Percentiles rank a stretch among this genome's conserved stretches.
phyloP scores from a whole-genome alignment of 805 yeast genomes.

The Kuraishia cidri region DNA sequence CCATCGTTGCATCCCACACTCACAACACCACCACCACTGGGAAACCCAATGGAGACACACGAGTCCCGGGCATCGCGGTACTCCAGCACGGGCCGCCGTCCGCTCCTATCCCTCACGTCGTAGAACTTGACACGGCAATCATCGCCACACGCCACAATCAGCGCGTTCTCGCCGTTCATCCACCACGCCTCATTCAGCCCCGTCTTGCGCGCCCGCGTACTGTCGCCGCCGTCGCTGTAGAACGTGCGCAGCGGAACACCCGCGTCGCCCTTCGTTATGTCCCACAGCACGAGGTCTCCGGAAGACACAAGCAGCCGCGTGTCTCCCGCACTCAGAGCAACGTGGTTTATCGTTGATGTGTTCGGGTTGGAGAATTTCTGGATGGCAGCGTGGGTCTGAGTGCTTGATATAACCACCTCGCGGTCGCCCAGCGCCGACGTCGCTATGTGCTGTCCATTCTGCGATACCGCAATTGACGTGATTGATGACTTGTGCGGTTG shows the following conservation, averaged over 20 bases:
- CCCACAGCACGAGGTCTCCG: constrained; percentile 1
- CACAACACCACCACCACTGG: background rate
- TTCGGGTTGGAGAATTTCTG: background rate
- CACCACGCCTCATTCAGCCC: background rate
- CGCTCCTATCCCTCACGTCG: background rate
- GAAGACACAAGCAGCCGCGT: background rate
- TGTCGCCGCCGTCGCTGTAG: background rate
- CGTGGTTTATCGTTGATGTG: background rate
- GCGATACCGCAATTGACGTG: too few species aligned
- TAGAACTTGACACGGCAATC: constrained; percentile 1
- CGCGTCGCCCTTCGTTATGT: background rate
- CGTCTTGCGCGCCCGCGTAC: background rate
- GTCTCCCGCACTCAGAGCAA: background rate
- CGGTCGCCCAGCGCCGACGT: too few species aligned
- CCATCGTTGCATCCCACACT: constrained; percentile 2
- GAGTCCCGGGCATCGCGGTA: background rate
- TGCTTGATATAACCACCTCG: too few species aligned
- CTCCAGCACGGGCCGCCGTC: background rate
- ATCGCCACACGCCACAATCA: constrained; percentile 1
- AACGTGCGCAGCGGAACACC: background rate
- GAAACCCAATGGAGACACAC: background rate
- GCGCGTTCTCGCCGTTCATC: background rate
- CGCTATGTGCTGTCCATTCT: too few species aligned
- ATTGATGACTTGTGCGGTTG: too few species aligned
- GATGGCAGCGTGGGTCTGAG: too few species aligned